phyloP scores from a whole-genome alignment of 148 eudicot species.

The Silene uniflora region DNA sequence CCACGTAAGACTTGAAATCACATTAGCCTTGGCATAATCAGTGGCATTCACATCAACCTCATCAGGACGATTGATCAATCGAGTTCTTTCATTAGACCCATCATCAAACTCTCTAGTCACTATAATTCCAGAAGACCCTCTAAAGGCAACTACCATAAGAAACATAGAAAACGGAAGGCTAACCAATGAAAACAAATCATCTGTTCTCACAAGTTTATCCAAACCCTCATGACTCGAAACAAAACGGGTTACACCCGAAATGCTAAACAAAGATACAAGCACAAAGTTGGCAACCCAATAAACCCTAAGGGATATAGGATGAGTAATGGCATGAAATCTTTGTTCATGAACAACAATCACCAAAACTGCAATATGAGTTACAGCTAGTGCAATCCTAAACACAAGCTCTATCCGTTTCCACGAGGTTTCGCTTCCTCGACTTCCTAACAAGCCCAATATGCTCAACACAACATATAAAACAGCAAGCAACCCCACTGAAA shows the following conservation, averaged over 20 bases:
- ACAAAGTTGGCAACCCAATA: conserved; percentile 46
- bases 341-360: conserved; percentile 47
- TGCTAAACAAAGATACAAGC: conserved; percentile 29
- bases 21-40: conserved; percentile 35
- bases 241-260: conserved; percentile 29
- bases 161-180: conserved; percentile 31
- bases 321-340: conserved; percentile 38
- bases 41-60: conserved; percentile 23
- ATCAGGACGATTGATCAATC: neutral
- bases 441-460: conserved; percentile 30
- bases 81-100: conserved; percentile 15
- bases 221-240: conserved; percentile 11
- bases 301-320: conserved; percentile 45
- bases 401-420: conserved; percentile 39
- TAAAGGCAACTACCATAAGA: conserved; percentile 30
- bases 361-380: conserved; percentile 36
- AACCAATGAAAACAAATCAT: conserved; percentile 36
- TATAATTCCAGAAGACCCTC: conserved; percentile 37
- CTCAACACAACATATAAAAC: conserved; percentile 29
- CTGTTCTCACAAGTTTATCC: conserved; percentile 23
- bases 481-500: conserved; percentile 34
- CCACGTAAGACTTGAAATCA: conserved; percentile 32
- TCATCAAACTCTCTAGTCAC: conserved; percentile 13
- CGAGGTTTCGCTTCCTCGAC: conserved; percentile 21
- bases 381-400: conserved; percentile 42